Conservation (phyloP, 257 asterid genomes). For the Cinchona pubescens region DNA sequence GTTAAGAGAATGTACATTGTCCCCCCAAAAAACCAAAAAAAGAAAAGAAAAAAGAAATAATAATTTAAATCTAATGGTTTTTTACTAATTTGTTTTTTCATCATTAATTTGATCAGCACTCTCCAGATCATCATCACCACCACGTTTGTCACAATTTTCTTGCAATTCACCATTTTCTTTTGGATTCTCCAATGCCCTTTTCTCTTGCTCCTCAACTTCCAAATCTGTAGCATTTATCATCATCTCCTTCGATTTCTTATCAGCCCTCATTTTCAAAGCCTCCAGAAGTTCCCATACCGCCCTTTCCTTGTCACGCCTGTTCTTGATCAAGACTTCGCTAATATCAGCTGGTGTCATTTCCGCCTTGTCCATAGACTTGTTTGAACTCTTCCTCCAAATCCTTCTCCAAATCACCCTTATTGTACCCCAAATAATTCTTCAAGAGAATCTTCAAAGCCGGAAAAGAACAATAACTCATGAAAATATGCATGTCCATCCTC, state of each 20-base stretch:
- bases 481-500: slow-evolving; percentile 93
- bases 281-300: slow-evolving; percentile 61
- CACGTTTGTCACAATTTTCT: slow-evolving; percentile 22
- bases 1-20: not conserved
- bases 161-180: slow-evolving; percentile 26
- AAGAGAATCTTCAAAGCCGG: slow-evolving; percentile 61
- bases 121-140: slow-evolving; percentile 20
- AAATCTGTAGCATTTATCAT: slow-evolving; percentile 5
- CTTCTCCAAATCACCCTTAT: slow-evolving; percentile 41
- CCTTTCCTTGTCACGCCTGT: slow-evolving; percentile 52
- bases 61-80: too few relatives aligned
- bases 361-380: slow-evolving; percentile 47
- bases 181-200: slow-evolving; percentile 65
- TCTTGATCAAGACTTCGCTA: slow-evolving; percentile 77
- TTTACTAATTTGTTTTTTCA: slow-evolving; percentile 1
- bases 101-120: not conserved
- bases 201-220: slow-evolving; percentile 48
- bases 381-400: slow-evolving; percentile 39
- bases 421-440: slow-evolving; percentile 65
- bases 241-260: slow-evolving; percentile 16
- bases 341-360: slow-evolving; percentile 94
- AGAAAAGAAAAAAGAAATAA: not conserved
- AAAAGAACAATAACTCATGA: slow-evolving; percentile 73
- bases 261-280: slow-evolving; percentile 44
- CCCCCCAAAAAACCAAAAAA: not conserved